Evolutionary conservation across 108 stramenopile species (phyloP), one percentile per base, ranked within the genome.

Genomic region (Aurantiochytrium sp.): DNA sequence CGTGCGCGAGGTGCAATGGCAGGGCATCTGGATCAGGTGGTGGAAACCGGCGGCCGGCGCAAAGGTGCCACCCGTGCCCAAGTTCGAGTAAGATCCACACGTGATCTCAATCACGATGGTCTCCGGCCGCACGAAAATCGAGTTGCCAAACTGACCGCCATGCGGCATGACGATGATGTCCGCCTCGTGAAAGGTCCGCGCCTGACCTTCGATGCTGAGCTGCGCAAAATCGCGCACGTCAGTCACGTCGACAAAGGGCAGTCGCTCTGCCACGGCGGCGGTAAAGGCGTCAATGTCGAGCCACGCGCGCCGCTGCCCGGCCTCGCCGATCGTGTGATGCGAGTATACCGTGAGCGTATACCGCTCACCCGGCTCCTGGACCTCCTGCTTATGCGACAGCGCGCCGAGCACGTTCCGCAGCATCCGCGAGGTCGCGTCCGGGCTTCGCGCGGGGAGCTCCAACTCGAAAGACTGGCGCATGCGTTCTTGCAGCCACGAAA

Each of bases 121-220:
- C 18, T 23, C 51, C 51, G 45, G 45, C 49, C 76, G 45, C 8
- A 83, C 23, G 28, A 83, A 83, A 18, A 83, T 47, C 6, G 28
- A 25, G 28, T 83, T 83, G n/a, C 76, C 76, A 23, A 83, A 83
- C 4, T 83, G 76, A 23, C 76, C 76, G 10, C 76, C 76, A 35
- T 83, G 76, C 25, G 76, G 76, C 76, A 83, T 83, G 45, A 83
- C 43, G 49, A 83, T 53, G 28, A 83, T 83, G 51, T 83, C 76
- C n/a, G 76, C 76, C 28, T 83, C 51, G 76, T 83, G 76, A 53
- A 83, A 83, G n/a, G 76, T 28, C 45, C 28, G 76, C 8, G 76
- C 76, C 28, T 83, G 76, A 18, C 25, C 76, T 23, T 8, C 76
- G 4, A 53, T 47, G n/a, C 49, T 83, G 14, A 53, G 51, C 28